Percentiles rank a stretch among this genome's conserved stretches.
These are phyloP conservation scores for Pichia kluyveri DNA, from an alignment of 805 yeast species.

Conservation along the genomic window DNA sequence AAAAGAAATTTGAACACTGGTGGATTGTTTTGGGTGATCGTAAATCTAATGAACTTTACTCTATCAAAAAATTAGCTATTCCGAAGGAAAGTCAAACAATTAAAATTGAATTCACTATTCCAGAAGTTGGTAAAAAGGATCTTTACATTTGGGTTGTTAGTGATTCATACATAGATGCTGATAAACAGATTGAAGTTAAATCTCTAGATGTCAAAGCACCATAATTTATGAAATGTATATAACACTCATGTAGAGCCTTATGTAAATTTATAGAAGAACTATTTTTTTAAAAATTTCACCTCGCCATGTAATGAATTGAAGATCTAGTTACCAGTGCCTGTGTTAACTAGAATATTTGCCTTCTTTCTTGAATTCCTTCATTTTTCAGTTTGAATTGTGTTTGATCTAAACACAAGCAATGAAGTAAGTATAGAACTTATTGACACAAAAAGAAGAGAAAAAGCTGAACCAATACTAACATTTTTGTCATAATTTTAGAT, in stretches of 20 bases:
- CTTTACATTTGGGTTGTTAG: conserved; percentile 79
- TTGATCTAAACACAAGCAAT: background rate
- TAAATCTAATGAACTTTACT: conserved; percentile 50
- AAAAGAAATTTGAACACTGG: conserved; percentile 61
- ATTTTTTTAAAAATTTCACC: too few species aligned
- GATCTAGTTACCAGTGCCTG: too few species aligned
- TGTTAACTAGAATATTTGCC: too few species aligned
- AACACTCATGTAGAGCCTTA: background rate
- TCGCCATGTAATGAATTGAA: too few species aligned
- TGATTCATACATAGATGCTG: conserved; percentile 90
- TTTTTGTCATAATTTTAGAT: conserved; percentile 21
- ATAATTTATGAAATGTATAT: background rate
- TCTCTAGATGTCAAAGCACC: background rate
- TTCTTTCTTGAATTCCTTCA: too few species aligned
- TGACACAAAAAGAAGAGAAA: too few species aligned
- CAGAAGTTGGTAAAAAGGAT: conserved; percentile 50
- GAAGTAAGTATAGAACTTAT: background rate
- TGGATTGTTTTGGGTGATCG: conserved; percentile 82
- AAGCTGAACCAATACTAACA: too few species aligned
- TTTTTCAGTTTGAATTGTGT: too few species aligned
- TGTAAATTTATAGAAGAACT: too few species aligned
- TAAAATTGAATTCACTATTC: conserved; percentile 46
- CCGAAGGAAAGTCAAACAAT: conserved; percentile 43
- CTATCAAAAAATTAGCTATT: conserved; percentile 57
- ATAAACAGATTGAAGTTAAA: conserved; percentile 54